Conservation (phyloP, 305 asterid genomes). For the Salvia sclarea region DNA sequence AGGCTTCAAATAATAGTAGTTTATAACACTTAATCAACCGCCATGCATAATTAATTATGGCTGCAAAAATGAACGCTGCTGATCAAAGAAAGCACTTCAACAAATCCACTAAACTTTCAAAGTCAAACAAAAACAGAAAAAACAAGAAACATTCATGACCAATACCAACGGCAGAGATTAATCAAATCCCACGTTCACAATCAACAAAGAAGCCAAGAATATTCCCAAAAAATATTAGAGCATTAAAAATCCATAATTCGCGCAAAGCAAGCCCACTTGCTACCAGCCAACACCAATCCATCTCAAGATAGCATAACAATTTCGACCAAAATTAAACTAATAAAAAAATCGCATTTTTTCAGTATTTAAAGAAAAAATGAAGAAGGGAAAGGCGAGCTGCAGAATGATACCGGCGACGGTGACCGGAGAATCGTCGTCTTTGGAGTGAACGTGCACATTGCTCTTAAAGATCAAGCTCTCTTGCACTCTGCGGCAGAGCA, state of each 20-base stretch:
- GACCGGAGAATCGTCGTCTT: conserved; percentile 73
- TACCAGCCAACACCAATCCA: neutral
- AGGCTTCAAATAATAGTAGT: neutral
- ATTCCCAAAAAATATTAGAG: neutral
- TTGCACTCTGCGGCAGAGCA: conserved; percentile 67
- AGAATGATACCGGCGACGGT: conserved; percentile 69
- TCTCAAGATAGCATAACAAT: neutral
- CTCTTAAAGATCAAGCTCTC: conserved; percentile 40
- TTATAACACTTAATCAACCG: neutral
- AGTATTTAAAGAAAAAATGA: neutral
- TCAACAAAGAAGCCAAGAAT: neutral
- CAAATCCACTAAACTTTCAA: neutral
- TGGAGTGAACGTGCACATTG: conserved; percentile 51
- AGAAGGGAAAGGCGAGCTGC: conserved; percentile 4
- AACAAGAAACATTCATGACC: neutral
- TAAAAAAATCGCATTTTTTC: conserved; percentile 4
- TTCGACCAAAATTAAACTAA: too few species aligned
- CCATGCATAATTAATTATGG: neutral
- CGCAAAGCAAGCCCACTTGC: conserved; percentile 7
- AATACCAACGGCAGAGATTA: neutral
- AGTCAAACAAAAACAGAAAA: neutral
- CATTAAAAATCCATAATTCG: too few species aligned
- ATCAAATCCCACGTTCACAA: neutral
- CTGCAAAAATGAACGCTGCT: neutral
- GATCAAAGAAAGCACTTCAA: conserved; percentile 16